A percentile compares a stretch with the other conserved stretches of the same genome.
phyloP scores from a whole-genome alignment of 2,329 filamentous ascomycete genomes.

The Fonsecaea pedrosoi region DNA sequence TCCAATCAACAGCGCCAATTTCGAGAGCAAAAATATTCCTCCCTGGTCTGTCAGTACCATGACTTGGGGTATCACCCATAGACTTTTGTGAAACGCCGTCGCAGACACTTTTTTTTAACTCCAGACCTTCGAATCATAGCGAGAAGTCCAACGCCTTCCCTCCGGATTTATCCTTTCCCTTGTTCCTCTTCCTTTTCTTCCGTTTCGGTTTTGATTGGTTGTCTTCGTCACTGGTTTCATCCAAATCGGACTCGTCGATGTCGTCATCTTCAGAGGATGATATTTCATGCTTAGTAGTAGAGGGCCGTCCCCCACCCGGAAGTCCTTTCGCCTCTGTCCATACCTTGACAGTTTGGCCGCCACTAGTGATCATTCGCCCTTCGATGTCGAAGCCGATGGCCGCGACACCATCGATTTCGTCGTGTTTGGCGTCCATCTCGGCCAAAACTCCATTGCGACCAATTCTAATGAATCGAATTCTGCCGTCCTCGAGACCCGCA shows the following conservation, averaged over 20 bases:
- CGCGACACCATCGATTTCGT: conserved; percentile 85
- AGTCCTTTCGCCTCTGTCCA: conserved; percentile 75
- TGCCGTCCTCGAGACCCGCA: conserved; percentile 82
- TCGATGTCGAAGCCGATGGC: conserved; percentile 82
- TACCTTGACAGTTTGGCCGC: conserved; percentile 83
- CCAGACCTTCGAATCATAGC: conserved; percentile 19
- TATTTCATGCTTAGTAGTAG: conserved; percentile 44
- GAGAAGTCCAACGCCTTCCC: conserved; percentile 39
- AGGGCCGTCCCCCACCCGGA: conserved; percentile 49
- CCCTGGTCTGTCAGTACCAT: neutral
- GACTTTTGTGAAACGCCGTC: conserved; percentile 3
- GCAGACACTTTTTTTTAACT: conserved; percentile 7
- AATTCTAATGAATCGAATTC: conserved; percentile 76
- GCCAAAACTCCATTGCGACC: conserved; percentile 73
- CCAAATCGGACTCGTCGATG: conserved; percentile 53
- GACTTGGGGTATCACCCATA: neutral
- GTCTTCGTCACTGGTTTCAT: conserved; percentile 54
- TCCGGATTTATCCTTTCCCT: conserved; percentile 49
- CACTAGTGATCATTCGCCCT: conserved; percentile 86
- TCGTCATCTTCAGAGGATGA: conserved; percentile 54
- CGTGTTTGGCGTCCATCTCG: conserved; percentile 69
- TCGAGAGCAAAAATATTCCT: conserved; percentile 1
- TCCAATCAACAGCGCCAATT: neutral
- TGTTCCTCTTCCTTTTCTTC: conserved; percentile 56
- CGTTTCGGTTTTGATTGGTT: conserved; percentile 54